Evolutionary conservation across 306 rosid genomes (phyloP).

Genomic region (Nissolia schottii): DNA sequence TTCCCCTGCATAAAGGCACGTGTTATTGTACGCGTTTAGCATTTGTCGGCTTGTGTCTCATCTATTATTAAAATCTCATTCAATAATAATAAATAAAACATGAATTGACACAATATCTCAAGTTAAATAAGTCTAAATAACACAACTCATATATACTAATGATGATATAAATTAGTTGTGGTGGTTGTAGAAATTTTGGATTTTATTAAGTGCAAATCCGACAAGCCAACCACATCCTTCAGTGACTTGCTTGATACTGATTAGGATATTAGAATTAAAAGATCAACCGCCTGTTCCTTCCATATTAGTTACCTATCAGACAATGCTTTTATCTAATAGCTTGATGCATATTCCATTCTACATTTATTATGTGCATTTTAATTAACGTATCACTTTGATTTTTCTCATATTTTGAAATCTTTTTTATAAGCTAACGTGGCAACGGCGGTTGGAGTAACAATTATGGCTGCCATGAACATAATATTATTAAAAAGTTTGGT

Average conservation of each 20-base stretch:
- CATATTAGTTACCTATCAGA: background rate
- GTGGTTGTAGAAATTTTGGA: background rate
- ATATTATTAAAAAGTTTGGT: too few species aligned
- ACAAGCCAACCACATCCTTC: conserved; percentile 26
- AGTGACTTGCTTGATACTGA: background rate
- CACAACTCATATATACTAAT: background rate
- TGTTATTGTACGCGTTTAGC: too few species aligned
- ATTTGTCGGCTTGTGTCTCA: too few species aligned
- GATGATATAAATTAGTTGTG: background rate
- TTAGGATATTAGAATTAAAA: background rate
- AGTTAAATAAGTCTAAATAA: too few species aligned
- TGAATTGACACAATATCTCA: too few species aligned
- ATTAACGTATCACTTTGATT: too few species aligned
- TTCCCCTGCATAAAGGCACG: background rate
- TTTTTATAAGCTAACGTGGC: too few species aligned
- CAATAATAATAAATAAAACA: too few species aligned
- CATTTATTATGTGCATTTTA: background rate
- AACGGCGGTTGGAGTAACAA: too few species aligned
- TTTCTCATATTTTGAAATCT: too few species aligned
- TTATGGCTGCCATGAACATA: background rate
- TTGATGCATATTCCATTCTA: background rate
- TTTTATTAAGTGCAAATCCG: conserved; percentile 12
- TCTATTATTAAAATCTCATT: too few species aligned
- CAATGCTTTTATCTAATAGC: background rate
- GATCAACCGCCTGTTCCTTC: background rate